These are phyloP conservation scores for Lactarius sp. DNA, from an alignment of 768 basidiomycete species.

Conservation along the genomic window DNA sequence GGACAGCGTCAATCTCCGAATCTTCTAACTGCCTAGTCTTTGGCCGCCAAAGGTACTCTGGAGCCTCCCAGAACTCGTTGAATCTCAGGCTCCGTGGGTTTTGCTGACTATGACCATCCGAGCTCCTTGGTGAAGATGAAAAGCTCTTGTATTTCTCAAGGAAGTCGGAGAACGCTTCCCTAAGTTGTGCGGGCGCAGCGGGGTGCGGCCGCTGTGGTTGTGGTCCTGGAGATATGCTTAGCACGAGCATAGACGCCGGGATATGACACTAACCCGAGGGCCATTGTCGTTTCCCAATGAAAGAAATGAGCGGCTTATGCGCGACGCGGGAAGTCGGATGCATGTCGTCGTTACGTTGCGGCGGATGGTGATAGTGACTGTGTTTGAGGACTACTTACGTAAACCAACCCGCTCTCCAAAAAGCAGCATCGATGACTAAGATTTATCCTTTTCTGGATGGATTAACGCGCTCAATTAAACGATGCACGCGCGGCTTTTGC, in stretches of 20 bases:
- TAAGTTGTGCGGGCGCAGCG: slow-evolving; percentile 58
- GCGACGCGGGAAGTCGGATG: slow-evolving; percentile 21
- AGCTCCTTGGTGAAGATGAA: not conserved
- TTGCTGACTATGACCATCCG: not conserved
- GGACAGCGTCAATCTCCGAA: slow-evolving; percentile 59
- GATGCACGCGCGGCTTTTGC: not conserved
- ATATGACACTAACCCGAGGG: slow-evolving; percentile 11
- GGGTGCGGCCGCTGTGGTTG: slow-evolving; percentile 54
- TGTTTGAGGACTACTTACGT: too few relatives aligned
- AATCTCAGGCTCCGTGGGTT: slow-evolving; percentile 26
- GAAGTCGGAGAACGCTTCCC: slow-evolving; percentile 45
- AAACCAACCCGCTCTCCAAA: too few relatives aligned
- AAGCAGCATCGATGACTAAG: too few relatives aligned
- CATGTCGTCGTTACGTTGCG: slow-evolving; percentile 5
- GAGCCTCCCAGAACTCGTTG: slow-evolving; percentile 64
- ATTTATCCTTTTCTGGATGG: too few relatives aligned
- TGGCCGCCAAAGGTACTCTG: slow-evolving; percentile 52
- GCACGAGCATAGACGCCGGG: not conserved
- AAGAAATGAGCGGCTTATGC: slow-evolving; percentile 29
- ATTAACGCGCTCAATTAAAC: not conserved
- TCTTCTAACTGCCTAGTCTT: slow-evolving; percentile 46
- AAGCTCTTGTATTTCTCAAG: slow-evolving; percentile 34
- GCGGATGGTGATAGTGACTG: not conserved
- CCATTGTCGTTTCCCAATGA: slow-evolving; percentile 28
- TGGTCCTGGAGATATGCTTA: slow-evolving; percentile 29